Evolutionary conservation across 1,139 yeast species (phyloP).

Genomic region (Candida tetrigidarum): DNA sequence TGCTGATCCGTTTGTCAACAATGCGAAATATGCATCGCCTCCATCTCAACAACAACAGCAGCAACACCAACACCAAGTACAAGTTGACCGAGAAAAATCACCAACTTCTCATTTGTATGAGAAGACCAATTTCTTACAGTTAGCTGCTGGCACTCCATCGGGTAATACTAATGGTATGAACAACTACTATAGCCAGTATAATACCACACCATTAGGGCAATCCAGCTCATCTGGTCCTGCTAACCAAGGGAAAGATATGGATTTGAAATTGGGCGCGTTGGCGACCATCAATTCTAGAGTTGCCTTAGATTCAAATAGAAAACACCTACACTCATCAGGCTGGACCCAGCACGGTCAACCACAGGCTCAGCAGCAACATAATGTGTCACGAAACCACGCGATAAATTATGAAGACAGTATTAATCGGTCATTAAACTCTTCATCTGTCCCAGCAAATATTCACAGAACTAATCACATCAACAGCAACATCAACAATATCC

Average conservation of each 20-base stretch:
- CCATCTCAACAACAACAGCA: constrained; percentile 12
- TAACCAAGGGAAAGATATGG: constrained; percentile 24
- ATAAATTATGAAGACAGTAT: constrained; percentile 37
- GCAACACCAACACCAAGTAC: constrained; percentile 22
- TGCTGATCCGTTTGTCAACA: constrained; percentile 40
- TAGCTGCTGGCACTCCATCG: constrained; percentile 36
- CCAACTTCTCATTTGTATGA: constrained; percentile 52
- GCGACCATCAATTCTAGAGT: constrained; percentile 66
- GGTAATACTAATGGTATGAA: constrained; percentile 19
- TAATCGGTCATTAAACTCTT: constrained; percentile 40
- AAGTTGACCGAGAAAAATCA: constrained; percentile 41
- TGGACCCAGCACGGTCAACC: constrained; percentile 11
- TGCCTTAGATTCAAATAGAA: constrained; percentile 59
- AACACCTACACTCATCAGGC: constrained; percentile 26
- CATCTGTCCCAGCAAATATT: constrained; percentile 35
- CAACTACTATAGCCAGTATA: constrained; percentile 14
- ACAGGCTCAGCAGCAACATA: constrained; percentile 14
- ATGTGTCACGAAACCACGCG: constrained; percentile 10
- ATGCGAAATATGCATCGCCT: constrained; percentile 17
- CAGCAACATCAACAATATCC: constrained; percentile 12
- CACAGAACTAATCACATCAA: constrained; percentile 9
- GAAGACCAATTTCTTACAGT: constrained; percentile 48
- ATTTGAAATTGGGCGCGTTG: constrained; percentile 62
- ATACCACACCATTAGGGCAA: constrained; percentile 2
- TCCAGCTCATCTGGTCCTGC: neutral